Base-by-base conservation (phyloP, 805 yeast species). In the Candida nonsorbophila region DNA sequence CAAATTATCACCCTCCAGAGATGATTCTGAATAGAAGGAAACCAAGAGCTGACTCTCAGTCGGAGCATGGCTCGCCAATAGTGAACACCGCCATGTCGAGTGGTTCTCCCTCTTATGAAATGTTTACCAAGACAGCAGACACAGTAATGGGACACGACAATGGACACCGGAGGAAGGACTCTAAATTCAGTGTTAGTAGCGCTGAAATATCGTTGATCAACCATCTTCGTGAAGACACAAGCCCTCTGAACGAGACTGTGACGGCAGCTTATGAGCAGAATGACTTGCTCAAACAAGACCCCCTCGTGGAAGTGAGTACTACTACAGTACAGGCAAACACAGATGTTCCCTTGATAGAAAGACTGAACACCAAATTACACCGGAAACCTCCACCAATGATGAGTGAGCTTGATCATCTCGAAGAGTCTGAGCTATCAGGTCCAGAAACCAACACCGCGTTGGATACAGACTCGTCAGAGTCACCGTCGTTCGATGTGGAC, bases 1-100 rank as follows among this genome's bases (percentile, higher is more conserved):
- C 35, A 6, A 36, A 38, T 7, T 66, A 69, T 33, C 56, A 51
- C 5, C 72, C 79, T 0, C 84, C 84, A 0, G 84, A 78, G 45
- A 79, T 79, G 85, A 79, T 79, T n/a, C 62, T 72, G 24, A 74
- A 63, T 16, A 58, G 84, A 46, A 60, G 82, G 43, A 32, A 40
- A 24, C 54, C 63, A 9, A 52, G 49, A 34, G 55, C 34, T 29
- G 33, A 41, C 7, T 34, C 38, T 18, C 36, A 33, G 14, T 37
- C 20, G 7, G 24, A 28, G 8, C 31, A n/a, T 4, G 16, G 14
- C 9, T 12, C 17, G 10, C 28, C 22, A n/a, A 11, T 16, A 13
- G 16, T 30, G 6, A 16, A 21, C 14, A 20, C 32, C 1, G 28
- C 36, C 3, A 30, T 36, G 14, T 20, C 34, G 6, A 23, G 9